Base-by-base conservation (phyloP, 2,329 filamentous ascomycete species). In the Thelonectria olida region DNA sequence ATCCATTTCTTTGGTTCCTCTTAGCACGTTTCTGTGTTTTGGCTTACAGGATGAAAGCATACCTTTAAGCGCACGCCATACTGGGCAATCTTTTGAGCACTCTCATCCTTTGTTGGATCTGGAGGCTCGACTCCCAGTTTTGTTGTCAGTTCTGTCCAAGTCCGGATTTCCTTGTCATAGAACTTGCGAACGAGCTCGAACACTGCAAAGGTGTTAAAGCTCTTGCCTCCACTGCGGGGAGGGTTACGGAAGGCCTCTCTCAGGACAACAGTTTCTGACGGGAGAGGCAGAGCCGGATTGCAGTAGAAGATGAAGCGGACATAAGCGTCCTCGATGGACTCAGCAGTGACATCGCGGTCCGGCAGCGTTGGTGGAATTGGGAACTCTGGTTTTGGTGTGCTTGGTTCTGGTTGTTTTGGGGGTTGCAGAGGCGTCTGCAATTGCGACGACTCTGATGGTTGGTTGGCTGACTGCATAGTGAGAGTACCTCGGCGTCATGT, bases 21-120 rank as follows among this genome's bases (percentile, higher is more conserved):
- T 67, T 58, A 65, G 56, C 27, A 42, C 54, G n/a, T 34, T 22
- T 53, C 15, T n/a, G 38, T 49, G 6, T 27, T 9, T 6, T n/a
- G 6, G 25, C 25, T 25, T 39, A 50, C 49, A 12, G 45, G 28
- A 25, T 19, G 31, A 41, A 51, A n/a, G 50, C 67, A 63, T 61
- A 94, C 92, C 87, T 97, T 97, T 58, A 97, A 80, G 60, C 94
- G 87, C 47, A 97, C 94, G 42, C 92, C 93, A 81, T 97, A 97
- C 75, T 97, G 94, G 75, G 97, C 93, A 59, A 97, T 91, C 76
- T 97, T 97, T 74, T 97, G 95, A 2, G 91, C 89, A 75, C 93
- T 97, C 79, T 96, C 91, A 23, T 92, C 92, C 75, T 95, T 96
- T 61, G 91, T 88, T 22, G 88, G 82, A 61, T 92, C 90, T 2